Conservation (phyloP, 106 monocot genomes). For the Dactylorhiza incarnata region DNA sequence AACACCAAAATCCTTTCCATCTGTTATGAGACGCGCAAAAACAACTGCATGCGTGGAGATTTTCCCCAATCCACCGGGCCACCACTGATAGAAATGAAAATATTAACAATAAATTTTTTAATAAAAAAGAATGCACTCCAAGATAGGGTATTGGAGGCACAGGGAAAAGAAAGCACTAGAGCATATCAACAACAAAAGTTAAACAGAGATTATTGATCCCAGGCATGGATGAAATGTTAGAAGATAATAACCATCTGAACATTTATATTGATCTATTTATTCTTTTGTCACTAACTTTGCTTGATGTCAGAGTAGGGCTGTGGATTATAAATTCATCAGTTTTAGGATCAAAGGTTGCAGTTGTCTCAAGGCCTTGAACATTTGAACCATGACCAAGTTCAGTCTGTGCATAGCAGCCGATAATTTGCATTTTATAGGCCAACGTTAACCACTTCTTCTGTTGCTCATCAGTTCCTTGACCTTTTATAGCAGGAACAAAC, state of each 20-base stretch:
- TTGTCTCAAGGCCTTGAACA: conserved; percentile 99
- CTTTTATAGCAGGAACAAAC: conserved; percentile 96
- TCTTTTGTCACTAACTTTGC: conserved; percentile 50
- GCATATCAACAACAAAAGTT: background rate
- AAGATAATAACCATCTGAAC: conserved; percentile 5
- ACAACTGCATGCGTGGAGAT: conserved; percentile 86
- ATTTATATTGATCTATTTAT: background rate
- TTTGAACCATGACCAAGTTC: conserved; percentile 99
- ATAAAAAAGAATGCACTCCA: background rate
- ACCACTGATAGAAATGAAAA: conserved; percentile 55
- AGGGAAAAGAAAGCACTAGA: background rate
- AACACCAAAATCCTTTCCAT: conserved; percentile 77
- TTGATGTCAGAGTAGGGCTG: conserved; percentile 93
- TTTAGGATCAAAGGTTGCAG: conserved; percentile 86
- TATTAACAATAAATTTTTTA: background rate
- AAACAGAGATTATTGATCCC: background rate
- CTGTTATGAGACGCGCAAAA: conserved; percentile 77
- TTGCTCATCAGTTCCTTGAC: conserved; percentile 91
- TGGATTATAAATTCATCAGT: conserved; percentile 98
- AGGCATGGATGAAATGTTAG: background rate
- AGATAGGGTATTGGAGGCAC: background rate
- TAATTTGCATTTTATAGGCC: conserved; percentile 86
- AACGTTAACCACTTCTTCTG: conserved; percentile 86
- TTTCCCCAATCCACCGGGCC: conserved; percentile 98
- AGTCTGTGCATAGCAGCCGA: conserved; percentile 98